phyloP scores from a whole-genome alignment of 2,329 filamentous ascomycete genomes.

The Epicoccum nigrum region DNA sequence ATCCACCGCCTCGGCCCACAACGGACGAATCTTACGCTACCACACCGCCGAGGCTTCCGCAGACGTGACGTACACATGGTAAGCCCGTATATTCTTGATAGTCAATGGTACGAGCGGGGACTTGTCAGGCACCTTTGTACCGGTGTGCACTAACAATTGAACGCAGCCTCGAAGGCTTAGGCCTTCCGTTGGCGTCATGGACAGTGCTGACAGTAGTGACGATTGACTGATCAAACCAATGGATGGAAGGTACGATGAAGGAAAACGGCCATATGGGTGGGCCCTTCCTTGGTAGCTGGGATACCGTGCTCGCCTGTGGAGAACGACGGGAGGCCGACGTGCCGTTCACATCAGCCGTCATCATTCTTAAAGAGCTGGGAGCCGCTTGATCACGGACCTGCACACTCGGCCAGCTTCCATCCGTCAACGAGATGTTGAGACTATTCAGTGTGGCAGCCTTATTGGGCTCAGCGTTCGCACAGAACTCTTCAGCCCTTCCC shows the following conservation, averaged over 20 bases:
- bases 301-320: slow-evolving; percentile 4
- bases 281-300: slow-evolving; percentile 3
- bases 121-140: neutral
- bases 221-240: neutral
- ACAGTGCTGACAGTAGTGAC: neutral
- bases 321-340: slow-evolving; percentile 1
- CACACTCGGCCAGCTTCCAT: neutral
- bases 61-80: slow-evolving; percentile 10
- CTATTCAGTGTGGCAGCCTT: slow-evolving; percentile 29
- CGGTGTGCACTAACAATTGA: slow-evolving; percentile 1
- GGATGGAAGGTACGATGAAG: neutral
- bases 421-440: slow-evolving; percentile 27
- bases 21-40: slow-evolving; percentile 4
- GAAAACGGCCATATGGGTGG: neutral
- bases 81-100: neutral
- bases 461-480: slow-evolving; percentile 30
- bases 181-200: neutral
- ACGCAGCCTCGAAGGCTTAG: neutral
- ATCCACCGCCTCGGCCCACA: neutral
- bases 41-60: slow-evolving; percentile 11
- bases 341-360: neutral
- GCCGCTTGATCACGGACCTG: neutral
- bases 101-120: slow-evolving; percentile 2
- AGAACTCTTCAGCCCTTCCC: slow-evolving; percentile 44
- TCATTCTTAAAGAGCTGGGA: slow-evolving; percentile 8